Percentiles rank a stretch among this genome's conserved stretches.
Evolutionary conservation across 257 asterid species (phyloP).

Genomic region (Dorcoceras hygrometricum): DNA sequence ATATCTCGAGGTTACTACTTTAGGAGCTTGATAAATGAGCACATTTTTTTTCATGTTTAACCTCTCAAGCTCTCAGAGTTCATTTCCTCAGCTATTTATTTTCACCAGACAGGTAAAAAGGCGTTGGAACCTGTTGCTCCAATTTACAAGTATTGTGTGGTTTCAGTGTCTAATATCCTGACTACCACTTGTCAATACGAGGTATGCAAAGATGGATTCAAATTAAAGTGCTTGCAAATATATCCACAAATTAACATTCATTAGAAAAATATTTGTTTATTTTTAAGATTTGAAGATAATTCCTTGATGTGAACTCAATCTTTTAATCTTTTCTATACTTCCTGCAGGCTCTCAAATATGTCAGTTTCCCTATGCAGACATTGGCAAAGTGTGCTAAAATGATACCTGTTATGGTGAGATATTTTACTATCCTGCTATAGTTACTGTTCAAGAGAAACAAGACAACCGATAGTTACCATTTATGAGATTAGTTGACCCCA

Average conservation of each 20-base stretch:
- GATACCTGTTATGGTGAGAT: conserved; percentile 98
- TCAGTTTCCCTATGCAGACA: conserved; percentile 96
- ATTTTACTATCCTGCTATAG: conserved; percentile 18
- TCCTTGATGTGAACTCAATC: conserved; percentile 21
- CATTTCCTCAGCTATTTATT: conserved; percentile 15
- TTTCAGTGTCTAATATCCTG: conserved; percentile 88
- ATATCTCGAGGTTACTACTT: not conserved
- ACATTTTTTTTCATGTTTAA: conserved; percentile 10
- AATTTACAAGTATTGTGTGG: conserved; percentile 69
- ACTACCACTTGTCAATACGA: conserved; percentile 98
- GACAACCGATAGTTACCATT: not conserved
- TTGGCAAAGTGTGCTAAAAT: conserved; percentile 98
- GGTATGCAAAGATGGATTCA: conserved; percentile 39
- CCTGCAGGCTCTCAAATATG: conserved; percentile 95
- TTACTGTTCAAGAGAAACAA: conserved; percentile 9
- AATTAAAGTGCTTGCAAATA: conserved; percentile 5
- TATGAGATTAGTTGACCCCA: conserved; percentile 3
- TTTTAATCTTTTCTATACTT: conserved; percentile 22
- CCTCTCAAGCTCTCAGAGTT: conserved; percentile 15
- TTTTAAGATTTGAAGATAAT: conserved; percentile 19
- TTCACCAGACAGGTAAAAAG: conserved; percentile 67
- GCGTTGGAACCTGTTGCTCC: conserved; percentile 95
- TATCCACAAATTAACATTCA: conserved; percentile 5
- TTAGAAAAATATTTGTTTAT: conserved; percentile 4
- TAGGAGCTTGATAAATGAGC: not conserved